phyloP scores from a whole-genome alignment of 257 asterid genomes.

The Jacaranda copaia region DNA sequence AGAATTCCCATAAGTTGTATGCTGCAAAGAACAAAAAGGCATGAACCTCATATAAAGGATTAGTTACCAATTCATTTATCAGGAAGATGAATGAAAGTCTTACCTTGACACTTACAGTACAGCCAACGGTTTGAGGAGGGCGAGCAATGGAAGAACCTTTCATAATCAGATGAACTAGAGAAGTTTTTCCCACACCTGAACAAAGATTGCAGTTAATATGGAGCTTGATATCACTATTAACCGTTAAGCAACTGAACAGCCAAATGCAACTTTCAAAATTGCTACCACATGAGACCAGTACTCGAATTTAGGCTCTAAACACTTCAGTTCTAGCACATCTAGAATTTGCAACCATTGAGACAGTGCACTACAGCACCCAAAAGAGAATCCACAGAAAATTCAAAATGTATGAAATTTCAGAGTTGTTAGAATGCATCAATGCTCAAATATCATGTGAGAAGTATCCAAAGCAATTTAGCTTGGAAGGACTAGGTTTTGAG shows the following conservation, averaged over 20 bases:
- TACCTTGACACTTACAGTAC: slow-evolving; percentile 84
- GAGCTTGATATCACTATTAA: slow-evolving; percentile 7
- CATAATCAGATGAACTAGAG: slow-evolving; percentile 89
- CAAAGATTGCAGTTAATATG: slow-evolving; percentile 28
- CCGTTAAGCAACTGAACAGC: neutral
- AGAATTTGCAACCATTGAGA: neutral
- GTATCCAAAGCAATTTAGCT: too few relatives aligned
- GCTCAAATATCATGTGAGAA: neutral
- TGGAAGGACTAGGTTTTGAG: neutral
- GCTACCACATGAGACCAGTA: neutral
- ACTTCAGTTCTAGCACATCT: slow-evolving; percentile 12
- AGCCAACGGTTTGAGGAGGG: slow-evolving; percentile 94
- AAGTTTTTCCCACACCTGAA: slow-evolving; percentile 93
- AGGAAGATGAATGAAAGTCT: slow-evolving; percentile 28
- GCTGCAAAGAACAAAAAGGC: slow-evolving; percentile 55
- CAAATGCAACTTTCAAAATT: neutral
- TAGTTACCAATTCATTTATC: slow-evolving; percentile 23
- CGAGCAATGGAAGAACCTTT: slow-evolving; percentile 78
- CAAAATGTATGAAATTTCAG: neutral
- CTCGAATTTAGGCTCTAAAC: neutral
- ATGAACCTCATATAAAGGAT: slow-evolving; percentile 21
- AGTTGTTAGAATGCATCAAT: slow-evolving; percentile 11
- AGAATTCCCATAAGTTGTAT: slow-evolving; percentile 74
- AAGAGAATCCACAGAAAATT: neutral
- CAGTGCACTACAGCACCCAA: neutral